These are phyloP conservation scores for Tuber borchii DNA, from an alignment of 495 filamentous ascomycete species.

Conservation along the genomic window DNA sequence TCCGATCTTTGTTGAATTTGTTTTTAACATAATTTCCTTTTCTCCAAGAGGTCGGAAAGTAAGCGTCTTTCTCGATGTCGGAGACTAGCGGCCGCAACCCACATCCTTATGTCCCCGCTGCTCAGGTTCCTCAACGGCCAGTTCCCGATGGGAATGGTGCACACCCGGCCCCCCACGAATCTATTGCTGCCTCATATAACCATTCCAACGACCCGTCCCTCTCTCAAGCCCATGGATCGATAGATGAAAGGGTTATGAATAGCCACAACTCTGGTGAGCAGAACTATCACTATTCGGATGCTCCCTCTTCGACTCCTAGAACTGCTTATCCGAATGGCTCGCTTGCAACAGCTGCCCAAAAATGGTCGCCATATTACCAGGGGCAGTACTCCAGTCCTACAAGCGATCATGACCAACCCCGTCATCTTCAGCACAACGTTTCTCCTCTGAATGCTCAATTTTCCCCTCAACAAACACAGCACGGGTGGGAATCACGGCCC, in stretches of 20 bases:
- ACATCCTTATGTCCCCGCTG: constrained; percentile 30
- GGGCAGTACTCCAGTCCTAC: constrained; percentile 20
- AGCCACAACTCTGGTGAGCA: constrained; percentile 26
- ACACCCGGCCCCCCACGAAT: constrained; percentile 13
- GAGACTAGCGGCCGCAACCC: constrained; percentile 34
- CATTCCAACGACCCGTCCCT: constrained; percentile 12
- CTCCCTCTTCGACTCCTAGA: constrained; percentile 29
- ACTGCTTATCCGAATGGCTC: constrained; percentile 26
- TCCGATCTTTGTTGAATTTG: constrained; percentile 29
- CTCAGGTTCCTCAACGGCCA: constrained; percentile 27
- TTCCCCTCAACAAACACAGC: constrained; percentile 8
- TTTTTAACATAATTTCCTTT: background rate
- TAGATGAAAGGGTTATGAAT: constrained; percentile 27
- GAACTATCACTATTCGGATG: constrained; percentile 32
- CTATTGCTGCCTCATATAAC: constrained; percentile 9
- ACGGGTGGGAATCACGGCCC: constrained; percentile 25
- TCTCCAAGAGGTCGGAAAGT: constrained; percentile 25
- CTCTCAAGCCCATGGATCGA: background rate
- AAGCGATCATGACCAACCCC: constrained; percentile 26
- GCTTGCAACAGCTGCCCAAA: constrained; percentile 16
- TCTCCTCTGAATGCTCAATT: constrained; percentile 22
- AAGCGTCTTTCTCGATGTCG: constrained; percentile 38
- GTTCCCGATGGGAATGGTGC: constrained; percentile 29
- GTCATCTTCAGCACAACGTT: constrained; percentile 21
- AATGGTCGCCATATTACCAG: constrained; percentile 21